phyloP scores from a whole-genome alignment of 352 stramenopile genomes.

The Pythium insidiosum region DNA sequence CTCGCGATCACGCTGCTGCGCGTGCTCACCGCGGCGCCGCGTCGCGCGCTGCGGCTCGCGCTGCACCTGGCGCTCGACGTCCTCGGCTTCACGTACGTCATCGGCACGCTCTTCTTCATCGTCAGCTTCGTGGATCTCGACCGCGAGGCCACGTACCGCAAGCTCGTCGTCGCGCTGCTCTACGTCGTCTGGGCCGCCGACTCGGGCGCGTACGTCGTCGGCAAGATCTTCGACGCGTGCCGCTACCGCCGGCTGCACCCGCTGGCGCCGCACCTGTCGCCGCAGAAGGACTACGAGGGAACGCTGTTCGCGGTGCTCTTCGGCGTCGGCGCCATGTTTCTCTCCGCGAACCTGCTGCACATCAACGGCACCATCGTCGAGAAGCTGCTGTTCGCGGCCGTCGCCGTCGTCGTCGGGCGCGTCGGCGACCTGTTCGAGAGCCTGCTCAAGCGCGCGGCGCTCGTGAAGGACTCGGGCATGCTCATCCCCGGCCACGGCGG shows the following conservation, averaged over 20 bases:
- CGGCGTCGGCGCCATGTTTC: conserved; percentile 80
- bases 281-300: conserved; percentile 96
- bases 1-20: conserved; percentile 35
- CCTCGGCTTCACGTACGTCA: conserved; percentile 54
- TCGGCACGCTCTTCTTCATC: conserved; percentile 38
- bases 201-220: conserved; percentile 91
- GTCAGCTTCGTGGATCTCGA: conserved; percentile 56
- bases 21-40: conserved; percentile 22
- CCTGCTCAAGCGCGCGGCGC: conserved; percentile 92
- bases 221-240: conserved; percentile 74
- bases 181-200: conserved; percentile 80
- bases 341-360: conserved; percentile 50
- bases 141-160: conserved; percentile 35
- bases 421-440: conserved; percentile 95
- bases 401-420: conserved; percentile 89
- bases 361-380: conserved; percentile 69
- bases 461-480: conserved; percentile 92
- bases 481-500: conserved; percentile 94
- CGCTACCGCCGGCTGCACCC: conserved; percentile 78
- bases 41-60: conserved; percentile 20
- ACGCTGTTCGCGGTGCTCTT: conserved; percentile 79
- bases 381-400: conserved; percentile 67
- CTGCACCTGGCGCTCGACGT: conserved; percentile 42
- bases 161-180: conserved; percentile 55
- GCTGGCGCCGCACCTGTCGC: conserved; percentile 85